Conservation (phyloP, 345 rosid species). For the Orychophragmus violaceus region DNA sequence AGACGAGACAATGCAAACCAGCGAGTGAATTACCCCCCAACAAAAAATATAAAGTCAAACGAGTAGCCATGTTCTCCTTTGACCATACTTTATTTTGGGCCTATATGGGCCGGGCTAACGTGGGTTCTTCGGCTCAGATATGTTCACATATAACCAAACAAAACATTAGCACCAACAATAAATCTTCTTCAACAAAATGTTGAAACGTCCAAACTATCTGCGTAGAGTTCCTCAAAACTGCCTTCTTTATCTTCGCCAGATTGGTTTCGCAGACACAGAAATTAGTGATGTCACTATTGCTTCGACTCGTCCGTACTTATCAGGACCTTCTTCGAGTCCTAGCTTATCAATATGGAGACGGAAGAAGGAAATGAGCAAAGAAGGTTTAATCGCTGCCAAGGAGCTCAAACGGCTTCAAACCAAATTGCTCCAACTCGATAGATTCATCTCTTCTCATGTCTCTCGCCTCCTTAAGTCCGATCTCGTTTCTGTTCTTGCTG, state of each 20-base stretch:
- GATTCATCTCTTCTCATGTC: slow-evolving; percentile 54
- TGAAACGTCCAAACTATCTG: neutral
- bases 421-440: slow-evolving; percentile 45
- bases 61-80: neutral
- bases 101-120: neutral
- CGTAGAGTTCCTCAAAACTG: slow-evolving; percentile 8
- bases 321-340: slow-evolving; percentile 56
- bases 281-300: neutral
- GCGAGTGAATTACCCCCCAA: neutral
- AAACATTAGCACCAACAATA: neutral
- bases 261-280: neutral
- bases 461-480: slow-evolving; percentile 91
- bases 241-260: neutral
- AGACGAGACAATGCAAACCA: neutral
- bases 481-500: slow-evolving; percentile 73
- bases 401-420: slow-evolving; percentile 73
- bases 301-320: slow-evolving; percentile 6
- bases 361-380: slow-evolving; percentile 86
- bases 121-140: neutral
- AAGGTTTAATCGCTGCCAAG: slow-evolving; percentile 72
- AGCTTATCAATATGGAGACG: slow-evolving; percentile 88
- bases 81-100: neutral
- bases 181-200: neutral
- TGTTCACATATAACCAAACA: neutral
- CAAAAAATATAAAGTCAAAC: neutral